A percentile compares a stretch with the other conserved stretches of the same genome.
Evolutionary conservation across 1,284 basidiomycete genomes (phyloP).

Genomic region (Melampsora americana): DNA sequence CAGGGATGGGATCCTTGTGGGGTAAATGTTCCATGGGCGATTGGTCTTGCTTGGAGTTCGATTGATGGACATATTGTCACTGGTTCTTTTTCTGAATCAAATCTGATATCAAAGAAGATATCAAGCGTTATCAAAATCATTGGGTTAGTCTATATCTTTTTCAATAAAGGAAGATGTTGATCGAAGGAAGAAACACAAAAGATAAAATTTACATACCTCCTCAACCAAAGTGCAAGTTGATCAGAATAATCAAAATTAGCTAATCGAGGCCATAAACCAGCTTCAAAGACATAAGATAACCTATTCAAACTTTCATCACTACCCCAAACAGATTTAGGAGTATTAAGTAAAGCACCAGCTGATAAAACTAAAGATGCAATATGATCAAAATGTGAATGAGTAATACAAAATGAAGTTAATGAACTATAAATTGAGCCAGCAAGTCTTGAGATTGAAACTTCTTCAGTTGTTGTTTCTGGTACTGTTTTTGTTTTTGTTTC

Average conservation of each 20-base stretch:
- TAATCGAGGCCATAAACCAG: conserved; percentile 50
- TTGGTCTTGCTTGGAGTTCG: no score
- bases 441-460: background rate
- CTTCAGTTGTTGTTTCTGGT: background rate
- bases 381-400: conserved; percentile 48
- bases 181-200: no score
- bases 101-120: no score
- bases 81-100: no score
- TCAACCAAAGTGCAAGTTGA: conserved; percentile 40
- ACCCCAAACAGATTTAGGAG: background rate
- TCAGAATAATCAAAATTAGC: conserved; percentile 29
- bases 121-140: no score
- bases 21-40: conserved; percentile 51
- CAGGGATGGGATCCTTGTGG: conserved; percentile 58
- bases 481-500: no score
- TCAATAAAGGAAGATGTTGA: no score
- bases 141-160: no score
- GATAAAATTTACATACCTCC: conserved; percentile 64
- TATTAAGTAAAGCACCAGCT: conserved; percentile 44
- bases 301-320: conserved; percentile 2
- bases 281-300: conserved; percentile 48
- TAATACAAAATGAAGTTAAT: background rate
- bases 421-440: background rate
- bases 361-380: conserved; percentile 49
- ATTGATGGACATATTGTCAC: no score